Base-by-base conservation (phyloP, 1,139 yeast species). In the Sugiyamaella paludigena region DNA sequence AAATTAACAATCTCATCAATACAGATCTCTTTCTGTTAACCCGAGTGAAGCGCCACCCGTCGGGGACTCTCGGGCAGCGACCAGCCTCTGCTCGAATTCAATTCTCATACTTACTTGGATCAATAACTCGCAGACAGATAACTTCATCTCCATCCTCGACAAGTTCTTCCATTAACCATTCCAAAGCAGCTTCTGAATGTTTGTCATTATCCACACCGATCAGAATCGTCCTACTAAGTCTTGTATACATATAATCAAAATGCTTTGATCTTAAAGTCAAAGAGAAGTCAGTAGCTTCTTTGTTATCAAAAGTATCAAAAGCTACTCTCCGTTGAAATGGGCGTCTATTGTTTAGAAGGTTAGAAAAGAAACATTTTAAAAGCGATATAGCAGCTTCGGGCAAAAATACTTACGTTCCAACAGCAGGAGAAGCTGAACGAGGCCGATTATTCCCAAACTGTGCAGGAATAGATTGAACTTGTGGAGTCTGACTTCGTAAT, bases 131-230 rank as follows among this genome's bases (percentile, higher is more conserved):
- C 16, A 83, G 63, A 36, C 84, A 76, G 3, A 83, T 75, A 11
- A 83, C 67, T 19, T 84, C 83, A 61, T 83, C 89, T 10, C 86
- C 86, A 58, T 81, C 78, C 32, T 76, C 74, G 10, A 78, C 73
- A 70, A 83, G 73, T 57, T 83, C 84, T 49, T 80, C 83, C 50
- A 84, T 70, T 8, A 83, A 69, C 89, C 89, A 84, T 52, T 75
- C 79, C 27, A 83, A 69, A 1, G 88, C 87, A 43, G 74, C 73
- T 27, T 78, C 67, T 8, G 85, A 79, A 58, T 80, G 82, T 27
- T 68, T 67, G 54, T 80, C 82, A 39, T 75, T 75, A 61, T 81
- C 82, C 55, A 73, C 81, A 1, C 87, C 88, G 26, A 82, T 75
- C 48, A 84, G 67, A 53, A 79, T 78, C 3, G 88, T 81, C 55